Conservation (phyloP, 140 eudicot species). For the Anethum foeniculum region DNA sequence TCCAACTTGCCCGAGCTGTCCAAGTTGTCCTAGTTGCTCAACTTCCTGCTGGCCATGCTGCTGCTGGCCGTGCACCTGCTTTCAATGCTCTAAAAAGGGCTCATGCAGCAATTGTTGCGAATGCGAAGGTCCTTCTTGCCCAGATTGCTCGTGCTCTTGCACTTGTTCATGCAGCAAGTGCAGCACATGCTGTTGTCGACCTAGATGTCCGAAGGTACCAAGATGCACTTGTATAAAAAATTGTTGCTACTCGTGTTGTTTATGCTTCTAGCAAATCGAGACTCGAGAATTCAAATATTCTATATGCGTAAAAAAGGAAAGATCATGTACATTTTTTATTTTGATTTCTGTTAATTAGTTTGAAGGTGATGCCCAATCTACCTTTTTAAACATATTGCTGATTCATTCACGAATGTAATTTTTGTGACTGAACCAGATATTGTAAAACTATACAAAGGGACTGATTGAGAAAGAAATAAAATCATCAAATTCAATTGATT, state of each 20-base stretch:
- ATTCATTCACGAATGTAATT: background rate
- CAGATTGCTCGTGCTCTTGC: conserved; percentile 16
- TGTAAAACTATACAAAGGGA: conserved; percentile 10
- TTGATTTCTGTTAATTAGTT: conserved; percentile 1
- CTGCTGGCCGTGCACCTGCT: conserved; percentile 23
- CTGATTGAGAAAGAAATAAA: conserved; percentile 1
- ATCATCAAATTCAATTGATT: conserved; percentile 7
- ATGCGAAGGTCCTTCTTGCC: conserved; percentile 25
- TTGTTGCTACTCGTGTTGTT: conserved; percentile 38
- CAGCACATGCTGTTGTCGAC: conserved; percentile 22
- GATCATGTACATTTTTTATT: conserved; percentile 8
- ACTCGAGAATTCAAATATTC: background rate
- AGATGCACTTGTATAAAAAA: conserved; percentile 23
- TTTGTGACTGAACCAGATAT: background rate
- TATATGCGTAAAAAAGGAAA: conserved; percentile 13
- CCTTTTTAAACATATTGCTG: background rate
- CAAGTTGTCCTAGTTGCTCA: background rate
- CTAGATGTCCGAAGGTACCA: conserved; percentile 28
- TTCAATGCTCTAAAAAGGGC: conserved; percentile 23
- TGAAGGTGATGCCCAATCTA: conserved; percentile 1
- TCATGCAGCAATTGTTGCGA: conserved; percentile 30
- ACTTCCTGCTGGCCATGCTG: conserved; percentile 8
- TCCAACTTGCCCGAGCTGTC: conserved; percentile 18
- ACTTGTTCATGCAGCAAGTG: conserved; percentile 19
- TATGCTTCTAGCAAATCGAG: conserved; percentile 34